phyloP scores from a whole-genome alignment of 495 filamentous ascomycete genomes.

The Penicillium canescens region DNA sequence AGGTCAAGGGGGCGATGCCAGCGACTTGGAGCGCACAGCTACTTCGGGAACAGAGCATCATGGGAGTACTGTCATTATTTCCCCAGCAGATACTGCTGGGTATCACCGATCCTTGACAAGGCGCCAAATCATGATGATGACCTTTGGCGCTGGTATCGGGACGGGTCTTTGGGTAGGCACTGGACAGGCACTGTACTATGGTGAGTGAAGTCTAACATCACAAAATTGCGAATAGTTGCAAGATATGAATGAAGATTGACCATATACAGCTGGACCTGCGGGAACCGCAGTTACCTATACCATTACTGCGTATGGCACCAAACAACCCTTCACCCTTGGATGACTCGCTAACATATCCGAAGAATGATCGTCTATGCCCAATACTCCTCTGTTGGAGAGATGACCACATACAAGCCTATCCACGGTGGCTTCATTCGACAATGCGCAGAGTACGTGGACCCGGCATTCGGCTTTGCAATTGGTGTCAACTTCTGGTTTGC shows the following conservation, averaged over 20 bases:
- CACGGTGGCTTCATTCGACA: conserved; percentile 34
- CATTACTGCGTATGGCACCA: conserved; percentile 23
- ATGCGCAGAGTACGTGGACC: conserved; percentile 30
- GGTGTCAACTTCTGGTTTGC: conserved; percentile 35
- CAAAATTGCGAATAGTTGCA: neutral
- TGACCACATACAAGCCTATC: conserved; percentile 32
- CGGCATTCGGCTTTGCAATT: conserved; percentile 30
- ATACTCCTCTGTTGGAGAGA: conserved; percentile 30
- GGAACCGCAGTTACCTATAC: conserved; percentile 29
- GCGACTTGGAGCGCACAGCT: conserved; percentile 18
- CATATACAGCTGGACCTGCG: conserved; percentile 24
- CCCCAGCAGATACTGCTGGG: conserved; percentile 14
- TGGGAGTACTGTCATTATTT: conserved; percentile 13
- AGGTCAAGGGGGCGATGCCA: neutral
- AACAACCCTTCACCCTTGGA: neutral
- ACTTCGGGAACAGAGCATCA: conserved; percentile 16
- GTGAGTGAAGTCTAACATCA: conserved; percentile 7
- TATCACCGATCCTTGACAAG: conserved; percentile 30
- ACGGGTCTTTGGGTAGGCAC: conserved; percentile 30
- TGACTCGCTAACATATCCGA: neutral
- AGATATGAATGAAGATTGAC: neutral
- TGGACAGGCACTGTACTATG: conserved; percentile 27
- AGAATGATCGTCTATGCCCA: conserved; percentile 31
- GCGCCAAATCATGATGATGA: conserved; percentile 37
- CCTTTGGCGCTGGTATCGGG: conserved; percentile 33